Percentiles rank a stretch among this genome's conserved stretches.
phyloP scores from a whole-genome alignment of 495 filamentous ascomycete genomes.

The Ascobolus immersus region DNA sequence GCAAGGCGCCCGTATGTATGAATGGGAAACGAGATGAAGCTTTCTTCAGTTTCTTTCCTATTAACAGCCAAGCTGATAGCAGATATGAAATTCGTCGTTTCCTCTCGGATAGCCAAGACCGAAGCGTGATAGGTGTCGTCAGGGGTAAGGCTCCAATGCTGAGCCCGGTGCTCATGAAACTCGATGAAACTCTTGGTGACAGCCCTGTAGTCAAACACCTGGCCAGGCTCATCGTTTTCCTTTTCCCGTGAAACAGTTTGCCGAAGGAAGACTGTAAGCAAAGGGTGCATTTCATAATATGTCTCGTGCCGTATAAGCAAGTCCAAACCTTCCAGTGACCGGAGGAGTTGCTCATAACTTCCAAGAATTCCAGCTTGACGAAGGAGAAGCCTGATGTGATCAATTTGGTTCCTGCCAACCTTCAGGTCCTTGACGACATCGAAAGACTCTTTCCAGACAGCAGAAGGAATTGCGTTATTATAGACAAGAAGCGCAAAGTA shows the following conservation, averaged over 20 bases:
- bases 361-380: slow-evolving; percentile 3
- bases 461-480: slow-evolving; percentile 4
- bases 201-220: slow-evolving; percentile 1
- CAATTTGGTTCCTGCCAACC: slow-evolving; percentile 1
- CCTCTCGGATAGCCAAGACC: slow-evolving; percentile 7
- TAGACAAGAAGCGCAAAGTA: slow-evolving; percentile 6
- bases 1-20: slow-evolving; percentile 6
- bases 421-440: not conserved
- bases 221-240: not conserved
- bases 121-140: slow-evolving; percentile 2
- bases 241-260: slow-evolving; percentile 1
- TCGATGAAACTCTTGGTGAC: slow-evolving; percentile 5
- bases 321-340: slow-evolving; percentile 5
- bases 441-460: not conserved
- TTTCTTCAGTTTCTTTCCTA: not conserved
- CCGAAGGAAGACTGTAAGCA: slow-evolving; percentile 7
- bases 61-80: slow-evolving; percentile 6
- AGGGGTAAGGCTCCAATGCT: slow-evolving; percentile 3
- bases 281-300: slow-evolving; percentile 7
- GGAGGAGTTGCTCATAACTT: slow-evolving; percentile 5
- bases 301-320: slow-evolving; percentile 5
- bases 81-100: slow-evolving; percentile 10
- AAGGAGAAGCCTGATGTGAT: slow-evolving; percentile 3
- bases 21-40: slow-evolving; percentile 6
- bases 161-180: slow-evolving; percentile 6